Base-by-base conservation (phyloP, 495 filamentous ascomycete species). In the Xylaria sp. region DNA sequence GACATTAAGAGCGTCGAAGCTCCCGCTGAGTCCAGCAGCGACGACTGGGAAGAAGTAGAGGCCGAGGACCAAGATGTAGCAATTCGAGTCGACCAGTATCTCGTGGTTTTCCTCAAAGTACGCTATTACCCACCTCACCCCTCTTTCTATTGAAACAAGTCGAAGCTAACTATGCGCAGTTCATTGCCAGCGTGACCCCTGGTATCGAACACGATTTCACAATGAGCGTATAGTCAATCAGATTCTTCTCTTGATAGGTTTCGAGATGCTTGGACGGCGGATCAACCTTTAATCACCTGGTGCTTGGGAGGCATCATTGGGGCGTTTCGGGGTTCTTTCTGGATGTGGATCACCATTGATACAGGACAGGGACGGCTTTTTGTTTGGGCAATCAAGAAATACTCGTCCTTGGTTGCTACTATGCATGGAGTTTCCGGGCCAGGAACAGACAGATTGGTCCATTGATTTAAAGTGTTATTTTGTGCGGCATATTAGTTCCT, bases 131-230 rank as follows among this genome's bases (percentile, higher is more conserved):
- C 35, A 37, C 12, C 41, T 3, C 24, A 41, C 2, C 12, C 6
- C 33, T 1, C n/a, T 55, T 31, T 29, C 40, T 37, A 40, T 57
- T 37, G 46, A 1, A 26, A 50, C 46, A 1, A 50, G 46, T 50
- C 24, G 6, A 68, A 35, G 61, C 78, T 74, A 71, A 80, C 58
- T n/a, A 3, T 19, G 15, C 59, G 31, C 67, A 89, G 89, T 98
- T 99, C 80, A 97, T 98, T 87, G 94, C 96, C 15, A 95, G 92
- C 71, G 95, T 99, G 33, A 98, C 95, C 29, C 96, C 96, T 9
- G 94, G 94, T 17, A 98, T 99, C 79, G 96, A 98, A 83, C 93
- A 98, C 78, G 96, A 99, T 79, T 98, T 97, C 80, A 99, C 96
- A 1, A 99, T 98, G 95, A 93, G 95, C 2, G 90, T 99, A 37